These are phyloP conservation scores for Solanum microdontum DNA, from an alignment of 257 asterid genomes.

Conservation along the genomic window DNA sequence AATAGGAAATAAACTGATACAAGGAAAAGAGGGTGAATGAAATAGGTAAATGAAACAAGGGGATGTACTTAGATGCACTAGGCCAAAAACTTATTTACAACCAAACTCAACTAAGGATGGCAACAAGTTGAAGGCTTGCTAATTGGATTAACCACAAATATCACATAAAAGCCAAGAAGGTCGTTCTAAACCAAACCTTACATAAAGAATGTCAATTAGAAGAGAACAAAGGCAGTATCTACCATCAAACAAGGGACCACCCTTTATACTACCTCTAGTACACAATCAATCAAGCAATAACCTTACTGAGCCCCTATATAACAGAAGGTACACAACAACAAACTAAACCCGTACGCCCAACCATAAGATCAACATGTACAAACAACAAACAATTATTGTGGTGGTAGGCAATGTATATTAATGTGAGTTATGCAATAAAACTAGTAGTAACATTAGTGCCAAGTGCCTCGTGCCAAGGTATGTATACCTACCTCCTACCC, in stretches of 20 bases:
- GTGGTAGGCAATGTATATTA: not conserved
- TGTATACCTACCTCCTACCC: not conserved
- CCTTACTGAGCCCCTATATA: not conserved
- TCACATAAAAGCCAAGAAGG: not conserved
- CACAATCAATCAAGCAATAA: not conserved
- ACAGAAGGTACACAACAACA: not conserved
- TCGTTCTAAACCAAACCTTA: not conserved
- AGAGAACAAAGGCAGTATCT: not conserved
- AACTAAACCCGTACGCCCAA: not conserved
- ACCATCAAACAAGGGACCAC: not conserved
- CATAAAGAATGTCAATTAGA: not conserved
- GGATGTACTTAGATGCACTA: not conserved
- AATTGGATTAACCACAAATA: not conserved
- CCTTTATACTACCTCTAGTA: not conserved
- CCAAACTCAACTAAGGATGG: not conserved
- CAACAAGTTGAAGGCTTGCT: not conserved
- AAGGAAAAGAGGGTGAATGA: not conserved
- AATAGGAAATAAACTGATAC: no score
- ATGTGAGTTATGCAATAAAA: no score
- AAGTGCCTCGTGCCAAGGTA: not conserved
- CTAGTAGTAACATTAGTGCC: no score
- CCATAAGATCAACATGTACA: not conserved
- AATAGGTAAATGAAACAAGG: no score
- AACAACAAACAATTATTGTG: not conserved
- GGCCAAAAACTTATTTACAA: not conserved